Conservation (phyloP, 352 stramenopile genomes). For the Peronospora farinosa region DNA sequence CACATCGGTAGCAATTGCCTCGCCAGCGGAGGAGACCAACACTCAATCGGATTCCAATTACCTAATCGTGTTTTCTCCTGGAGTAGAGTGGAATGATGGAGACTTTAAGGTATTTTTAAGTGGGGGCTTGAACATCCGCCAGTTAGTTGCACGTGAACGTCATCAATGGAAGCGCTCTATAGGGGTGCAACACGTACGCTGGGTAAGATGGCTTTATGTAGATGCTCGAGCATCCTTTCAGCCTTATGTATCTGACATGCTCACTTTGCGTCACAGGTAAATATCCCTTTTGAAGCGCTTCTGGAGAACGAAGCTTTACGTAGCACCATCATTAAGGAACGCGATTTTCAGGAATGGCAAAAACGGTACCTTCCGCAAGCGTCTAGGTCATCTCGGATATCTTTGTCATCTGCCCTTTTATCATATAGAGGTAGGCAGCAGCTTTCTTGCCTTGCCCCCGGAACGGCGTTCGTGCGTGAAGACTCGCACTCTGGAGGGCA, state of each 20-base stretch:
- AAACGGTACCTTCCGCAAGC: conserved; percentile 8
- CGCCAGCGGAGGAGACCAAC: conserved; percentile 13
- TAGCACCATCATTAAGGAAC: conserved; percentile 30
- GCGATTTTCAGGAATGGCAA: conserved; percentile 28
- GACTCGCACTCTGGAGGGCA: conserved; percentile 15
- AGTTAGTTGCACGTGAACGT: conserved; percentile 48
- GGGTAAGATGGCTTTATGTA: conserved; percentile 24
- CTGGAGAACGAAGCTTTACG: conserved; percentile 25
- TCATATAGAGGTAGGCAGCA: conserved; percentile 25
- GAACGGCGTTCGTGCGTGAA: conserved; percentile 33
- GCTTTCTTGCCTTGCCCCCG: conserved; percentile 25
- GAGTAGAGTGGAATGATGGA: conserved; percentile 7
- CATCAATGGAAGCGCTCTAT: conserved; percentile 72
- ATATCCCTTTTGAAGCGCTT: conserved; percentile 26
- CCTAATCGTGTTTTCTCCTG: conserved; percentile 29
- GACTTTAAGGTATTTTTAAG: conserved; percentile 11
- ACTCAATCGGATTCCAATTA: conserved; percentile 26
- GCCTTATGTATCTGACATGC: neutral
- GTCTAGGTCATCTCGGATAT: conserved; percentile 14
- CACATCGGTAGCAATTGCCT: conserved; percentile 7
- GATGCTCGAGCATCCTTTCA: neutral
- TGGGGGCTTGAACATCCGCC: conserved; percentile 38
- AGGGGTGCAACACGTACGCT: conserved; percentile 27
- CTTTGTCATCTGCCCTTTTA: conserved; percentile 24
- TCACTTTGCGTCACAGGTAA: conserved; percentile 21